Conservation (phyloP, 345 rosid species). For the Brassica cretica region DNA sequence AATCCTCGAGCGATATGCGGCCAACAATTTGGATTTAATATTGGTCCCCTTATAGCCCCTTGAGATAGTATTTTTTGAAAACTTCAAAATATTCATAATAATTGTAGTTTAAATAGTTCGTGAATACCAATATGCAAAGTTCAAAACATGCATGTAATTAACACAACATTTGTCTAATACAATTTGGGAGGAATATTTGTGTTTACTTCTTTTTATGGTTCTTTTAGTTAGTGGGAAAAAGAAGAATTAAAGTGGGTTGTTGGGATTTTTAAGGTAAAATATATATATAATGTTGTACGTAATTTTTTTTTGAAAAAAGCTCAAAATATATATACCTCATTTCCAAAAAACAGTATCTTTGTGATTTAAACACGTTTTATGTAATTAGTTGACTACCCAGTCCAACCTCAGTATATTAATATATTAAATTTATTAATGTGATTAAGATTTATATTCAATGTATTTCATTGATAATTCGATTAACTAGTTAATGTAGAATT, state of each 20-base stretch:
- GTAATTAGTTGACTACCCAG: not conserved
- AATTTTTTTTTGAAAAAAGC: constrained; percentile 2
- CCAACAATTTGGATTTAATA: constrained; percentile 21
- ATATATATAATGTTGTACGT: not conserved
- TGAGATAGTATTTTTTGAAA: constrained; percentile 3
- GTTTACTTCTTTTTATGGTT: constrained; percentile 39
- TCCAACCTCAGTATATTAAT: not conserved
- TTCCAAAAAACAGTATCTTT: not conserved
- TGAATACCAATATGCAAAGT: constrained; percentile 26
- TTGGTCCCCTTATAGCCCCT: constrained; percentile 35
- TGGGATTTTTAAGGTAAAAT: constrained; percentile 31
- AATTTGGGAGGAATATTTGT: constrained; percentile 31
- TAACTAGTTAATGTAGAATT: not conserved
- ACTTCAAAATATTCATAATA: not conserved
- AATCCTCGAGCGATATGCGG: constrained; percentile 31
- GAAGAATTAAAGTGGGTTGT: constrained; percentile 38
- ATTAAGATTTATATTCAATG: not conserved
- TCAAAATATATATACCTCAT: not conserved
- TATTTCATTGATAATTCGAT: not conserved
- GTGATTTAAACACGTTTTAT: not conserved
- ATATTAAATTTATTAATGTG: not conserved
- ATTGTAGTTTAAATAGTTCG: constrained; percentile 16
- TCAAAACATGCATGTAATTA: constrained; percentile 26
- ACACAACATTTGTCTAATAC: constrained; percentile 28
- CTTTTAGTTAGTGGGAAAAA: constrained; percentile 39